These are phyloP conservation scores for Amyloporia xantha DNA, from an alignment of 768 basidiomycete genomes.

Conservation along the genomic window DNA sequence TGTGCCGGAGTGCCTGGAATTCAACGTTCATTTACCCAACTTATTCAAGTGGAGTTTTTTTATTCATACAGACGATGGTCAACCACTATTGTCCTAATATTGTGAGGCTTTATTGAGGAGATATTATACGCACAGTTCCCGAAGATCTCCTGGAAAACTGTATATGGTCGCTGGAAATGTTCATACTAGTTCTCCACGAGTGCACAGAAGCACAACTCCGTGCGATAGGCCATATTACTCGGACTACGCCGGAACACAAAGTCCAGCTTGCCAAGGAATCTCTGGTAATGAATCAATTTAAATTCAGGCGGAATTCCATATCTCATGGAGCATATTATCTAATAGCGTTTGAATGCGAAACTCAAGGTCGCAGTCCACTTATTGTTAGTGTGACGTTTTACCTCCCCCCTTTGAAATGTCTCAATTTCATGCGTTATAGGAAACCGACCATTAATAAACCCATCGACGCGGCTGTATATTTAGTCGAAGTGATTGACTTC, in stretches of 20 bases:
- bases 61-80: neutral
- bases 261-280: neutral
- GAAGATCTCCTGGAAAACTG: neutral
- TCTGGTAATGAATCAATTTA: too few relatives aligned
- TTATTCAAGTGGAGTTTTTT: slow-evolving; percentile 1
- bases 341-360: neutral
- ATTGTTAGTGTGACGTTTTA: neutral
- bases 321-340: neutral
- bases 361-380: neutral
- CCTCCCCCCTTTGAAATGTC: neutral
- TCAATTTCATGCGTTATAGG: neutral
- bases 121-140: slow-evolving; percentile 3
- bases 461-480: neutral
- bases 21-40: neutral
- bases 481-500: neutral
- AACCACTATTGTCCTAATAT: neutral
- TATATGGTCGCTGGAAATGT: neutral
- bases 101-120: neutral
- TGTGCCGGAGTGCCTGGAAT: neutral
- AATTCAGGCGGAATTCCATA: too few relatives aligned
- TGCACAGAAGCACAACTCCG: neutral
- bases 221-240: slow-evolving; percentile 6
- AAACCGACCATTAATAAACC: neutral
- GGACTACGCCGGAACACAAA: neutral
- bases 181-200: neutral